Percentiles rank a stretch among this genome's conserved stretches.
Evolutionary conservation across 176 grass and related monocot species (phyloP).

Genomic region (Zea luxurians): DNA sequence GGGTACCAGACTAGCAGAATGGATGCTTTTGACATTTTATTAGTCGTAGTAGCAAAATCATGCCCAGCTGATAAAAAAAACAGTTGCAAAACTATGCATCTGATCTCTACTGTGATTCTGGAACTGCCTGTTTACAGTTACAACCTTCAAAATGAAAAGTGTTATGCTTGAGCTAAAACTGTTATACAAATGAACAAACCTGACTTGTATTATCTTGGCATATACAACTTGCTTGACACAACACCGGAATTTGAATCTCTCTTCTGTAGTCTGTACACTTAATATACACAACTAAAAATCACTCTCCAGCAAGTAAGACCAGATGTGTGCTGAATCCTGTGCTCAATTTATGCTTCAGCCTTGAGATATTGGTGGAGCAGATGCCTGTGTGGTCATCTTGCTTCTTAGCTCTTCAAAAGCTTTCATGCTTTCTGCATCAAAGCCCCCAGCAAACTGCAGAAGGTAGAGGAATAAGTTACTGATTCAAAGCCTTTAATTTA

Average conservation of each 20-base stretch:
- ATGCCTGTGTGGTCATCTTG: slow-evolving; percentile 49
- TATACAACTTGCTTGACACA: slow-evolving; percentile 28
- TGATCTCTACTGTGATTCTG: neutral
- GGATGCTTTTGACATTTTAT: neutral
- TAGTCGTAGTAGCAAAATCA: neutral
- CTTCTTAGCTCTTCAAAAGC: slow-evolving; percentile 89
- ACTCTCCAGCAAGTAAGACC: neutral
- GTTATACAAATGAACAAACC: slow-evolving; percentile 1
- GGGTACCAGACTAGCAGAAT: neutral
- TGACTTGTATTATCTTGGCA: neutral
- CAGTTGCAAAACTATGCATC: neutral
- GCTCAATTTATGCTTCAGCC: slow-evolving; percentile 17
- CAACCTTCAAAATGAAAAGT: slow-evolving; percentile 6
- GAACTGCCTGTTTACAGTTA: slow-evolving; percentile 16
- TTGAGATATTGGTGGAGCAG: slow-evolving; percentile 24
- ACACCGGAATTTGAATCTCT: slow-evolving; percentile 31
- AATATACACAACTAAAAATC: slow-evolving; percentile 28
- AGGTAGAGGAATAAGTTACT: neutral
- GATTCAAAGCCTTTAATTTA: neutral
- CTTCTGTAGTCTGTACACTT: slow-evolving; percentile 44
- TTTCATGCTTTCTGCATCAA: slow-evolving; percentile 85
- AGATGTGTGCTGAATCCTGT: neutral
- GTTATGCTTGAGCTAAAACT: neutral
- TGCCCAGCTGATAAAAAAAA: neutral
- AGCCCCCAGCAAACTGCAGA: slow-evolving; percentile 83